Evolutionary conservation across 306 rosid genomes (phyloP).

Genomic region (Corylus avellana): DNA sequence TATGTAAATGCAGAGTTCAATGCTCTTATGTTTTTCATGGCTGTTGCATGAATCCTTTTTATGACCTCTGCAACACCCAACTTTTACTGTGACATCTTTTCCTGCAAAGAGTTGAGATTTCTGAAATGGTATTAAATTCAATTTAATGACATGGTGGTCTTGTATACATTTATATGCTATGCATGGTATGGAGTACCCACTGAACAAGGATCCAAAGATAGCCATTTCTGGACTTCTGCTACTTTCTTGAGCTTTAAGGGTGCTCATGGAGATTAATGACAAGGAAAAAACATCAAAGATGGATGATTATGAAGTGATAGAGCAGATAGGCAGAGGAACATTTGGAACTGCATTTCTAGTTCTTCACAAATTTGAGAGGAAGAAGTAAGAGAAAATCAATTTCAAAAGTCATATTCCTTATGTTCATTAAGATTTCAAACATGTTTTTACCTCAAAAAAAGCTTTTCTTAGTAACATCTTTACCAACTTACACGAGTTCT

Average conservation of each 20-base stretch:
- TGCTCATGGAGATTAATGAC: slow-evolving; percentile 59
- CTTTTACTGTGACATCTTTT: slow-evolving; percentile 12
- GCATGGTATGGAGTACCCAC: slow-evolving; percentile 36
- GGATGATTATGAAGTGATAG: slow-evolving; percentile 72
- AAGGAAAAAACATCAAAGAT: slow-evolving; percentile 55
- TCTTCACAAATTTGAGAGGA: too few species aligned
- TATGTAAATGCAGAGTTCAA: not conserved
- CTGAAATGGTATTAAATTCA: slow-evolving; percentile 29
- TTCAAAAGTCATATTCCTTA: too few species aligned
- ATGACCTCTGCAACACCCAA: not conserved
- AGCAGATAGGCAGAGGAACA: slow-evolving; percentile 4
- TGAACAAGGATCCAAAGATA: not conserved
- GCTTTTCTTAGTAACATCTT: too few species aligned
- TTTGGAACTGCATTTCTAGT: too few species aligned
- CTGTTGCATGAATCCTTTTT: not conserved
- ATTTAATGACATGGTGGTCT: slow-evolving; percentile 3
- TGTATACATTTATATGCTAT: not conserved
- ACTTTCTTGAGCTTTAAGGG: slow-evolving; percentile 44
- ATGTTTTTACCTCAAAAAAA: too few species aligned
- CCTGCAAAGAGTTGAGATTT: slow-evolving; percentile 2
- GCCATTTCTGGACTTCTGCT: slow-evolving; percentile 11
- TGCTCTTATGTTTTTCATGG: not conserved
- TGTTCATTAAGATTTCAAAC: too few species aligned
- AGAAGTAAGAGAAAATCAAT: too few species aligned
- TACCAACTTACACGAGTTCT: too few species aligned